Conservation (phyloP, 208 protist species). For the Acanthamoeba castellanii region DNA sequence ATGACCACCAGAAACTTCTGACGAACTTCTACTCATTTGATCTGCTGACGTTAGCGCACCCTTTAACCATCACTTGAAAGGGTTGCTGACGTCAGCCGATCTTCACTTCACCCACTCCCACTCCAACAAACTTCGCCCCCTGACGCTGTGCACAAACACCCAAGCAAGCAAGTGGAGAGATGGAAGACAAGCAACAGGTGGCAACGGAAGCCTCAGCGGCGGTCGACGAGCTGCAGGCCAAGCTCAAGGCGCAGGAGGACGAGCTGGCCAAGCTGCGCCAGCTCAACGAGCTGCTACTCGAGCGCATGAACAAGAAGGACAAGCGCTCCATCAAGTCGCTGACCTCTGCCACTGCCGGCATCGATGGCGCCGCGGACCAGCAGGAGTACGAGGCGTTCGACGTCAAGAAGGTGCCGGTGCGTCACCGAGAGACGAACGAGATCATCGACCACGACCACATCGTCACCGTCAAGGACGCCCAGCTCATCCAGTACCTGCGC, state of each 20-base stretch:
- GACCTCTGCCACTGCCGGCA: too few relatives aligned
- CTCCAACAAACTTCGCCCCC: too few relatives aligned
- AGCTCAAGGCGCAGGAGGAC: not conserved
- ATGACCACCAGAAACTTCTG: too few relatives aligned
- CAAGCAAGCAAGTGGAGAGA: too few relatives aligned
- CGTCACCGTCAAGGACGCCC: conserved; percentile 11
- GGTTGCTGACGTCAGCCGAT: too few relatives aligned
- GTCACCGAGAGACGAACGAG: not conserved
- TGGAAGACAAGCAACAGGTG: too few relatives aligned
- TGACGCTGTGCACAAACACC: too few relatives aligned
- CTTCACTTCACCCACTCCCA: too few relatives aligned
- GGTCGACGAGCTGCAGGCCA: not conserved
- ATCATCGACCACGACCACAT: conserved; percentile 22
- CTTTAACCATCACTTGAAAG: too few relatives aligned
- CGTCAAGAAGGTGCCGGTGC: conserved; percentile 5
- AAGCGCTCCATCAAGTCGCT: too few relatives aligned
- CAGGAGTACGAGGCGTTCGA: conserved; percentile 6
- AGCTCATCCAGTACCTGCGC: not conserved
- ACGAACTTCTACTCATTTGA: too few relatives aligned
- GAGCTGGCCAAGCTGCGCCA: conserved; percentile 25
- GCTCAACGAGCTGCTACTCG: conserved; percentile 17
- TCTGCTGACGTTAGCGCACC: too few relatives aligned
- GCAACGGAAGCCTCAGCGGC: not conserved
- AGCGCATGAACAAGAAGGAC: conserved; percentile 38
- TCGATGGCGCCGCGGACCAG: not conserved